Base-by-base conservation (phyloP, 2,329 filamentous ascomycete species). In the Colletotrichum cereale region DNA sequence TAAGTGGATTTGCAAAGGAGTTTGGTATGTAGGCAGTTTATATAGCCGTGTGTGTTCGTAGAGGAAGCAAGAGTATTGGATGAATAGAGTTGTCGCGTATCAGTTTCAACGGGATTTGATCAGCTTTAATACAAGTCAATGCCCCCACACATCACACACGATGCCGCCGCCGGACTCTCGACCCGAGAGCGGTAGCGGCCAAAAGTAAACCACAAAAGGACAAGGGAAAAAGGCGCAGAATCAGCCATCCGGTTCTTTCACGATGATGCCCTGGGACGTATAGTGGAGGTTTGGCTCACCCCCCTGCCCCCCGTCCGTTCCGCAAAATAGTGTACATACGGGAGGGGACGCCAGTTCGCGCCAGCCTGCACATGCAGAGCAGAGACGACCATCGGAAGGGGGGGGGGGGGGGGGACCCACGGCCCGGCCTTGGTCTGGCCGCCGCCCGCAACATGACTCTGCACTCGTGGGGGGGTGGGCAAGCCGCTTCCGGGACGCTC, bases 121-220 rank as follows among this genome's bases (percentile, higher is more conserved):
- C 44, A 56, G 48, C 69, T 72, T 72, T 72, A 62, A 72, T 72
- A 72, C 31, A 58, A 62, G 69, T 72, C 69, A 72, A 64, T 72
- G 58, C 69, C 53, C 34, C 16, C 48, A 40, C 47, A 47, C 52
- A 44, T 50, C 64, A 57, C 61, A 55, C 53, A 52, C 68, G 68
- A 67, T 47, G 21, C 34, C 38, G 47, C 69, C 53, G 38, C 69
- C 60, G 31, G 63, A 72, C 26, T 71, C 64, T 67, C 48, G 64
- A 67, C 57, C 56, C 69, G 52, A n/a, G 64, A 67, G 64, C 68
- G 58, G 66, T 60, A 60, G 58, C 69, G 53, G 65, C 65, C 18
- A 67, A 57, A 50, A 53, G 31, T n/a, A n/a, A 58, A 10, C 16
- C 21, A 11, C 8, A 38, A 31, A 56, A 14, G 31, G 31, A 16